These are phyloP conservation scores for Setomelanomma holmii DNA, from an alignment of 2,329 filamentous ascomycete genomes.

Conservation along the genomic window DNA sequence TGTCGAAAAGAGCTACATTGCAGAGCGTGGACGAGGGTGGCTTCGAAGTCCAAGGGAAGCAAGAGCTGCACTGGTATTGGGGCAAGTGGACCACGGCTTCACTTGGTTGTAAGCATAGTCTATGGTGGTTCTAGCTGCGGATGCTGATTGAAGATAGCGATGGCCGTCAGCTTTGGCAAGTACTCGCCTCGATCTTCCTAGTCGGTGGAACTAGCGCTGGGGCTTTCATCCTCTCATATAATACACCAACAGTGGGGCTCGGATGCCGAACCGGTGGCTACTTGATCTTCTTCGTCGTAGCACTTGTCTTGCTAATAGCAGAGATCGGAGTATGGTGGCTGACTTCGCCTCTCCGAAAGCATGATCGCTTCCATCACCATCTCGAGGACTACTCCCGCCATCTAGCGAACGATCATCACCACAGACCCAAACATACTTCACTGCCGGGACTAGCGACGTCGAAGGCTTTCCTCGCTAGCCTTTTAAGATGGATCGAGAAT, in stretches of 20 bases:
- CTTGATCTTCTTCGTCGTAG: constrained; percentile 45
- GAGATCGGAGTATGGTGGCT: constrained; percentile 49
- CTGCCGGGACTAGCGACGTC: constrained; percentile 7
- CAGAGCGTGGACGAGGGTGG: constrained; percentile 46
- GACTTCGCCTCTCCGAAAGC: constrained; percentile 21
- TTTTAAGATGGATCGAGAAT: constrained; percentile 4
- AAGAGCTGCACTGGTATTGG: constrained; percentile 42
- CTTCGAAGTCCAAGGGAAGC: constrained; percentile 10
- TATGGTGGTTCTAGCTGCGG: too few species aligned
- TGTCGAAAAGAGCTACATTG: constrained; percentile 48
- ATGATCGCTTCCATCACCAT: constrained; percentile 1
- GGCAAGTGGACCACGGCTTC: constrained; percentile 37
- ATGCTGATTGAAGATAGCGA: constrained; percentile 21
- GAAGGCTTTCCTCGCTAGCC: not conserved
- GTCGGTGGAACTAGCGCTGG: constrained; percentile 43
- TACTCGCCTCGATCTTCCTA: constrained; percentile 41
- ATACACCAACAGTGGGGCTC: constrained; percentile 54
- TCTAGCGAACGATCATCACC: not conserved
- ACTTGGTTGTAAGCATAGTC: constrained; percentile 40
- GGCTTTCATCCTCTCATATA: constrained; percentile 50
- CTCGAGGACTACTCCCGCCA: constrained; percentile 10
- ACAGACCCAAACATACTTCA: not conserved
- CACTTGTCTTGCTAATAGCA: constrained; percentile 37
- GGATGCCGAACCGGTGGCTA: constrained; percentile 48
- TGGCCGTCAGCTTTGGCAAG: constrained; percentile 50